Evolutionary conservation across 2,329 filamentous ascomycete genomes (phyloP), one percentile per base, ranked within the genome.

Genomic region (Paraphoma chrysanthemicola): DNA sequence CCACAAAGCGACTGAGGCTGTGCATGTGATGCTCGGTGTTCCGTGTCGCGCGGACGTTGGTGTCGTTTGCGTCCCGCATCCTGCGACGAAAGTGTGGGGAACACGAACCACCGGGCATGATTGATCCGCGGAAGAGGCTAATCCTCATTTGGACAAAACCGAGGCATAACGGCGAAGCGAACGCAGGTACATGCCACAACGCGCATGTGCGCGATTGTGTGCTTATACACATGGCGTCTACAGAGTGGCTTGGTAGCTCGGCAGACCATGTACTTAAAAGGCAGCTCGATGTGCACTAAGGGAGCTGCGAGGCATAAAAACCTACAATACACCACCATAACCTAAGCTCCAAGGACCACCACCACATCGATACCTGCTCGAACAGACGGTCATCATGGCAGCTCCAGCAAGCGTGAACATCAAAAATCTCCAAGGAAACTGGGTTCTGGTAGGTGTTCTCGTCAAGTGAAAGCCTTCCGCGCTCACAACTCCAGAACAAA

Each of bases 401-500:
- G 75, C 77, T 33, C 77, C 77, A 51, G 59, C 66, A 42, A 62
- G 60, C 29, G 66, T 66, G 23, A 72, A 67, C n/a, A 67, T 77
- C 45, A 72, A 71, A 38, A 67, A 74, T 44, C 66, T 78, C 7
- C 68, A 70, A n/a, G 77, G 76, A 5, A 74, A 72, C 66, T 79
- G 75, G 74, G 31, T 71, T 47, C 73, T 79, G 59, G 76, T 78
- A 68, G 17, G 63, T 59, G 18, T 18, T 39, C 23, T 31, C 11
- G 38, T 36, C 31, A 39, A 36, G 4, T 4, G 16, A 42, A 2
- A 3, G n/a, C 11, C 16, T n/a, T 6, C 39, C 39, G 33, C 39
- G 49, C 47, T 57, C 42, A 60, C 46, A 38, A 30, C 4, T 16
- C 2, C 70, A 94, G 91, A 93, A 95, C 84, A 90, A 90, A 74